These are phyloP conservation scores for Brassica incana DNA, from an alignment of 345 rosid genomes.

Conservation along the genomic window DNA sequence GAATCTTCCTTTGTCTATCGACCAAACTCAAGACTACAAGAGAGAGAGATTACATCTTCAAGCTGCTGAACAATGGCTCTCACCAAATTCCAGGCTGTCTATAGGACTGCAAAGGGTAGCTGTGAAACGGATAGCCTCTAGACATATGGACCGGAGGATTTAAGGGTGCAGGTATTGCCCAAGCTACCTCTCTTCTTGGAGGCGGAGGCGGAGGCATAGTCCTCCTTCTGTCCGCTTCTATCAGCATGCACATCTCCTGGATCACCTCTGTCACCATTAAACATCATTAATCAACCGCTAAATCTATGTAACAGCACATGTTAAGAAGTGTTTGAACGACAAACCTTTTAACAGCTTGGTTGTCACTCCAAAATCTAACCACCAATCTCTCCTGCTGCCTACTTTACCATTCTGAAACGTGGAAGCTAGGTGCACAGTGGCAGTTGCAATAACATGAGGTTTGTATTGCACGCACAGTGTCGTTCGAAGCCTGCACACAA, in stretches of 20 bases:
- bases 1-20: not conserved
- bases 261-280: conserved; percentile 50
- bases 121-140: conserved; percentile 31
- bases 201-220: conserved; percentile 25
- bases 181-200: conserved; percentile 41
- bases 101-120: conserved; percentile 35
- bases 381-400: conserved; percentile 57
- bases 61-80: conserved; percentile 20
- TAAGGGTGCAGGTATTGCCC: conserved; percentile 30
- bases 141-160: conserved; percentile 36
- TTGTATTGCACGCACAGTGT: conserved; percentile 60
- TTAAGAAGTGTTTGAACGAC: not conserved
- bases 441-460: conserved; percentile 68
- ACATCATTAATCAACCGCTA: not conserved
- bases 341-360: conserved; percentile 59
- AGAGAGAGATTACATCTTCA: conserved; percentile 22
- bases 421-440: conserved; percentile 62
- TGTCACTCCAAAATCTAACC: conserved; percentile 65
- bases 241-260: conserved; percentile 49
- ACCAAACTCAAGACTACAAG: conserved; percentile 3
- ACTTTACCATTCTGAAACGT: conserved; percentile 57
- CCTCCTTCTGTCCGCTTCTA: conserved; percentile 47
- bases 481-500: conserved; percentile 50
- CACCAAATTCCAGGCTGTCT: conserved; percentile 43
- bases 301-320: not conserved